A percentile compares a stretch with the other conserved stretches of the same genome.
phyloP scores from a whole-genome alignment of 2,329 filamentous ascomycete genomes.

The Pseudogymnoascus verrucosus region DNA sequence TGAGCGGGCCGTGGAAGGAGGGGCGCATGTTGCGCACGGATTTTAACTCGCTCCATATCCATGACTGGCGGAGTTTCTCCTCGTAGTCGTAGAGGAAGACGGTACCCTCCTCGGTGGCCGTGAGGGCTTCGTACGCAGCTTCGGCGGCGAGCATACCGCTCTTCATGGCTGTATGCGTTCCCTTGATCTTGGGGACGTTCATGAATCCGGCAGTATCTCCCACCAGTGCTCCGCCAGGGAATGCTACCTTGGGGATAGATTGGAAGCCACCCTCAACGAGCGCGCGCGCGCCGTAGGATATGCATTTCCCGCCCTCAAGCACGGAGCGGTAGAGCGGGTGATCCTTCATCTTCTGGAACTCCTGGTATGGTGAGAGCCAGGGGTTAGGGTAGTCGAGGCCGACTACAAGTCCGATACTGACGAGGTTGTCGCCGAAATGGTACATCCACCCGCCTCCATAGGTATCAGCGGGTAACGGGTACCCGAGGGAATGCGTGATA shows the following conservation, averaged over 20 bases:
- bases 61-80: slow-evolving; percentile 73
- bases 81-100: slow-evolving; percentile 96
- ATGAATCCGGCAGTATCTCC: slow-evolving; percentile 95
- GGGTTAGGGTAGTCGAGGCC: slow-evolving; percentile 95
- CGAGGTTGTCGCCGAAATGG: slow-evolving; percentile 95
- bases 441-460: slow-evolving; percentile 99
- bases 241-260: slow-evolving; percentile 93
- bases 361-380: slow-evolving; percentile 88
- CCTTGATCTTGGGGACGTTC: slow-evolving; percentile 98
- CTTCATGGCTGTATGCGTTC: slow-evolving; percentile 95
- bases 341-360: slow-evolving; percentile 98
- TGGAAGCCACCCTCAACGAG: slow-evolving; percentile 94
- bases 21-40: slow-evolving; percentile 97
- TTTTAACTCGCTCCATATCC: slow-evolving; percentile 89
- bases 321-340: slow-evolving; percentile 83
- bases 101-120: slow-evolving; percentile 49
- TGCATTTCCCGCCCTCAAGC: slow-evolving; percentile 93
- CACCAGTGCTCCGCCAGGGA: slow-evolving; percentile 90
- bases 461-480: slow-evolving; percentile 77
- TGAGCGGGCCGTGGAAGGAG: slow-evolving; percentile 81
- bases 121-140: slow-evolving; percentile 73
- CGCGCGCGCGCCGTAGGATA: slow-evolving; percentile 88
- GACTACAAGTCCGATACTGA: slow-evolving; percentile 83
- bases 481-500: slow-evolving; percentile 85
- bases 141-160: slow-evolving; percentile 95